phyloP scores from a whole-genome alignment of 148 eudicot species.

The Amaranthus hypochondriacus region DNA sequence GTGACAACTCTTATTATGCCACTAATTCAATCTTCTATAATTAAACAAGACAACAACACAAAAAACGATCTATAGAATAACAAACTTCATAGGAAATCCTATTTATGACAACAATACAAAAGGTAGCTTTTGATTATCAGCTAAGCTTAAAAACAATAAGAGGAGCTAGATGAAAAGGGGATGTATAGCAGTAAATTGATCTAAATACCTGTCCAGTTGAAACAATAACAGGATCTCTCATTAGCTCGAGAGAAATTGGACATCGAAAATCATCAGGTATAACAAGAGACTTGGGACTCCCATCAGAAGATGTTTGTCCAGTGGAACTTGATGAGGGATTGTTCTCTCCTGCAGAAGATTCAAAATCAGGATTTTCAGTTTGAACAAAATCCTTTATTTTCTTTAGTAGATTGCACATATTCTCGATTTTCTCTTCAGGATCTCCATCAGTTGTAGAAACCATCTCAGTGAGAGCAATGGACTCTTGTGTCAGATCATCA shows the following conservation, averaged over 20 bases:
- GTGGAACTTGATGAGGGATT: slow-evolving; percentile 35
- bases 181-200: background rate
- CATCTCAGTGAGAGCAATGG: slow-evolving; percentile 89
- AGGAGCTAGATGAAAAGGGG: background rate
- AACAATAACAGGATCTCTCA: slow-evolving; percentile 96
- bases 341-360: slow-evolving; percentile 42
- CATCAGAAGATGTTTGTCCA: slow-evolving; percentile 45
- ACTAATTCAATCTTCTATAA: no score
- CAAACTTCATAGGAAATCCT: no score
- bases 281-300: slow-evolving; percentile 38
- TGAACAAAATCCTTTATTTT: slow-evolving; percentile 85
- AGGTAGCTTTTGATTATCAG: background rate
- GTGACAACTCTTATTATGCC: background rate
- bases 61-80: no score
- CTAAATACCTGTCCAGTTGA: slow-evolving; percentile 88
- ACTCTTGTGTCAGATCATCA: slow-evolving; percentile 87
- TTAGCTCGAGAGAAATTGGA: slow-evolving; percentile 88
- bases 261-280: slow-evolving; percentile 96
- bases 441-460: slow-evolving; percentile 58
- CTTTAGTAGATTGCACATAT: slow-evolving; percentile 82
- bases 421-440: slow-evolving; percentile 87
- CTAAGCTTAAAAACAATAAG: background rate
- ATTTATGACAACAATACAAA: background rate
- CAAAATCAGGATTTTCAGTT: slow-evolving; percentile 63
- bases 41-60: no score